Base-by-base conservation (phyloP, 2,329 filamentous ascomycete genomes). In the Phialophora tarda region DNA sequence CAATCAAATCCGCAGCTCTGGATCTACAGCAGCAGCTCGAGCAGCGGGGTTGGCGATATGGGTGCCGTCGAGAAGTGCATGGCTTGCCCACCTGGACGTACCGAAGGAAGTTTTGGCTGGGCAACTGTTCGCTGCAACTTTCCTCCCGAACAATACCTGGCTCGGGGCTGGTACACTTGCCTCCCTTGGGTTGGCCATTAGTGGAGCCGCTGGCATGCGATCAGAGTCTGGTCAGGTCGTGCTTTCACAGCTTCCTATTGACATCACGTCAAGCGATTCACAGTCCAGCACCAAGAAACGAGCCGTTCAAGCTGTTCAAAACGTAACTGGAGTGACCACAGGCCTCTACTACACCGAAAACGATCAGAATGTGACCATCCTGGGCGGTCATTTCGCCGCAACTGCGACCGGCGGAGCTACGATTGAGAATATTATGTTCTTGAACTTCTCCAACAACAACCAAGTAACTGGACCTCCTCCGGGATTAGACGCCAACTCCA, bases 11-110 rank as follows among this genome's bases (percentile, higher is more conserved):
- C 84, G 89, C 30, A 85, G 84, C 0, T 94, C 92, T 72, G 87
- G 82, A 41, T 82, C 82, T 69, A 89, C 89, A 71, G 77, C 83
- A 6, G 85, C 87, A 10, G 83, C 89, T 30, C 74, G 84, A 8
- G 90, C 88, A 0, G 79, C 87, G 59, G 93, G 93, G 1, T 92
- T 99, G 74, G 94, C 92, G 14, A 83, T 98, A 44, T 99, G 95
- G 95, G 89, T 98, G 7, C 91, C 91, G 2, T 96, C 93, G 3
- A 83, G 85, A 68, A 85, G 84, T 65, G 95, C 95, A 75, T 99
- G 95, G 95, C 83, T 99, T 17, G 88, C 92, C 75, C 95, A 96
- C 71, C 78, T 88, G 41, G 75, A 86, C 21, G 81, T 86, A 6
- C 80, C 85, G 7, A 84, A 88, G 34, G 88, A 91, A 62, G 83